Evolutionary conservation across 176 grass and related monocot species (phyloP), one percentile per base, ranked within the genome.

Genomic region (Saccharum spontaneum): DNA sequence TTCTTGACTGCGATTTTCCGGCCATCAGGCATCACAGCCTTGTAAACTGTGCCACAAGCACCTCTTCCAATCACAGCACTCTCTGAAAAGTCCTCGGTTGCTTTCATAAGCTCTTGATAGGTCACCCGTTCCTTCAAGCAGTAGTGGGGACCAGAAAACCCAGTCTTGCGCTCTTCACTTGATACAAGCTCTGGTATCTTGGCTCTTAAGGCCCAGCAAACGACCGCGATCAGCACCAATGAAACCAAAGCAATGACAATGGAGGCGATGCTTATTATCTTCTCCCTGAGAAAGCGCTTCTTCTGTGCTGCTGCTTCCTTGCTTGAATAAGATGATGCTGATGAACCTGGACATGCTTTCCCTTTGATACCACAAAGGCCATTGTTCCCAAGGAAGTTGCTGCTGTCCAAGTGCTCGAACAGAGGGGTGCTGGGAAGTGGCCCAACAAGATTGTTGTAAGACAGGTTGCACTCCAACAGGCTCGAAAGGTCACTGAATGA

Each of bases 401-500:
- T 96, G 84, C 76, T 85, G 72, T 96, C 93, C 88, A 99, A 72
- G 49, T 89, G 83, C 68, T 94, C 78, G 11, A 99, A 99, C 38
- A 90, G 46, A 10, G 86, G 76, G 44, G 87, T 99, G 46, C 74
- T 89, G 39, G 93, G 97, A 74, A 99, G 88, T 0, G 91, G 84
- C 20, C 97, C 97, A 9, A 89, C 49, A 67, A 99, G 93, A 33
- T 91, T 86, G 73, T 99, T 99, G 78, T 96, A 99, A 61, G 97
- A 99, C 75, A 99, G 89, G 72, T 99, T 99, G 84, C 97, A 99
- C 43, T 89, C 91, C 83, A 94, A 63, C 43, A 99, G 88, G 81
- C 97, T 96, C 5, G 88, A 89, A 48, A 99, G 91, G 34, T 86
- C 82, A 33, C 86, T 43, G 76, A 99, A 99, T 13, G 94, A 94